Percentiles rank a stretch among this genome's conserved stretches.
phyloP scores from a whole-genome alignment of 2,329 filamentous ascomycete genomes.

The Ilyonectria mors-panacis region DNA sequence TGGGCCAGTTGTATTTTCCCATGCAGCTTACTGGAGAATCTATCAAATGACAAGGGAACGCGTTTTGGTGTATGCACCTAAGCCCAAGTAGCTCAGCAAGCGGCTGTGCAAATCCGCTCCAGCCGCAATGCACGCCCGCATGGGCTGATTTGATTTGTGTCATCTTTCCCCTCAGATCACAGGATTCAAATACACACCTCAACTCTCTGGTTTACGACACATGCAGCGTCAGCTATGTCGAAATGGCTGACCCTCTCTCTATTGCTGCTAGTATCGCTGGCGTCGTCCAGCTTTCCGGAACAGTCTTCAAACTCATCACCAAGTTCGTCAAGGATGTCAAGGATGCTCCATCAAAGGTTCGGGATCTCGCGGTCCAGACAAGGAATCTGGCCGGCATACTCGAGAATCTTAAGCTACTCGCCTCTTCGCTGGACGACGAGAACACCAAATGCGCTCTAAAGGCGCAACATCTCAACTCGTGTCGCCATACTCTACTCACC shows the following conservation, averaged over 20 bases:
- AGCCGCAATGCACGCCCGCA: not conserved
- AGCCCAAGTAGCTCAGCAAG: not conserved
- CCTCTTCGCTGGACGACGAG: constrained; percentile 2
- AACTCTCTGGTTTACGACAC: not conserved
- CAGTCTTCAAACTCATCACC: constrained; percentile 5
- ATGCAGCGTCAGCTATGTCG: not conserved
- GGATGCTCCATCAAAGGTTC: constrained; percentile 7
- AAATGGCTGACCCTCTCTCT: not conserved
- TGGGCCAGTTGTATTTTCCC: not conserved
- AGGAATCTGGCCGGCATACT: constrained; percentile 2
- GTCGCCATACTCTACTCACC: not conserved
- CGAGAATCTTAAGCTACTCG: constrained; percentile 1
- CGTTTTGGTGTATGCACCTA: not conserved
- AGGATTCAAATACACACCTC: not conserved
- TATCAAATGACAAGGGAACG: too few relatives aligned
- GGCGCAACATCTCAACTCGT: constrained; percentile 9
- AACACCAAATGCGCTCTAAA: not conserved
- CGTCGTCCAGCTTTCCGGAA: constrained; percentile 5
- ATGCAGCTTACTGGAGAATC: not conserved
- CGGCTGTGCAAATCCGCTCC: not conserved
- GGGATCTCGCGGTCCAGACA: constrained; percentile 2
- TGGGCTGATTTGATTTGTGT: not conserved
- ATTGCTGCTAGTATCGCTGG: constrained; percentile 10
- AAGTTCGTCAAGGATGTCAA: constrained; percentile 8
- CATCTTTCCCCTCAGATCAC: too few relatives aligned